Evolutionary conservation across 345 rosid species (phyloP).

Genomic region (Eucalyptus pauciflora): DNA sequence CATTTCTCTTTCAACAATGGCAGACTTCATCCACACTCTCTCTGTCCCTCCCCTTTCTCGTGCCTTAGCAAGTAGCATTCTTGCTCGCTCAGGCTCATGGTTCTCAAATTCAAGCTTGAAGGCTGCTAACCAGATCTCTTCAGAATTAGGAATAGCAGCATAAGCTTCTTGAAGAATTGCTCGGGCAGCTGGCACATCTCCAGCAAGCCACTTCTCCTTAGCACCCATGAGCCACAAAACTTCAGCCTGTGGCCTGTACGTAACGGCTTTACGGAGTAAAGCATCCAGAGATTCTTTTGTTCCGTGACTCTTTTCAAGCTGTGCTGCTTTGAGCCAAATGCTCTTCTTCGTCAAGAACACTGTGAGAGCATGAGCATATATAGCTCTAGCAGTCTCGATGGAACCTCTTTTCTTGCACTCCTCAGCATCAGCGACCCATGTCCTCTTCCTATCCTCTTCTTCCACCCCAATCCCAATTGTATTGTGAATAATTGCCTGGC

Average conservation of each 20-base stretch:
- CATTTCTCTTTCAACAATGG: constrained; percentile 86
- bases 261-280: constrained; percentile 71
- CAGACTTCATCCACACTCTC: constrained; percentile 98
- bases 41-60: constrained; percentile 95
- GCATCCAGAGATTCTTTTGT: constrained; percentile 89
- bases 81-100: constrained; percentile 91
- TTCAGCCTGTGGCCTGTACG: constrained; percentile 87
- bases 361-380: constrained; percentile 75
- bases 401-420: constrained; percentile 91
- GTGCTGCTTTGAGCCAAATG: constrained; percentile 92
- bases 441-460: constrained; percentile 94
- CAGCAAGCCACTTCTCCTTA: constrained; percentile 97
- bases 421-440: constrained; percentile 98
- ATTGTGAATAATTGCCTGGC: constrained; percentile 69
- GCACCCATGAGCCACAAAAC: constrained; percentile 99
- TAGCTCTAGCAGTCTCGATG: constrained; percentile 87
- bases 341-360: constrained; percentile 91
- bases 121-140: constrained; percentile 96
- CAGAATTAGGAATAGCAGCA: constrained; percentile 85
- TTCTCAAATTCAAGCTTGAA: constrained; percentile 98
- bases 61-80: constrained; percentile 86
- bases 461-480: constrained; percentile 88
- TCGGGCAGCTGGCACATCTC: constrained; percentile 90
- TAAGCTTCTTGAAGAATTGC: constrained; percentile 92
- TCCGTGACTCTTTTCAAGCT: constrained; percentile 94